These are phyloP conservation scores for Pelargonium citronellum DNA, from an alignment of 441 rosid species.

Conservation along the genomic window DNA sequence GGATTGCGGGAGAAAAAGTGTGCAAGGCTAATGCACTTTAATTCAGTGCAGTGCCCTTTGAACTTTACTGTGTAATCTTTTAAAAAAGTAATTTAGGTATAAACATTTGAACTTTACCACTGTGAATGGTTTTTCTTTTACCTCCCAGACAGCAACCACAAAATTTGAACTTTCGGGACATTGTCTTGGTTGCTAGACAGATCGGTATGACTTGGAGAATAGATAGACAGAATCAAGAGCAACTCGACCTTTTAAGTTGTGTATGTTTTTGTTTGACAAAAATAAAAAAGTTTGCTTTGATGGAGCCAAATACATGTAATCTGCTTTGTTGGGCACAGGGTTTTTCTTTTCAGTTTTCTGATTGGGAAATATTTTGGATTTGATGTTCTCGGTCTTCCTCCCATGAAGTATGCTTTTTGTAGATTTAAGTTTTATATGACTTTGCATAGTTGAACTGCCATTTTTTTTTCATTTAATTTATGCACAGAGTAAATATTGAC, in stretches of 20 bases:
- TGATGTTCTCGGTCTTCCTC: background rate
- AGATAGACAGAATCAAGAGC: background rate
- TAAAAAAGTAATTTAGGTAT: too few species aligned
- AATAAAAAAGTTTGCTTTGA: too few species aligned
- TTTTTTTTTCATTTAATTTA: background rate
- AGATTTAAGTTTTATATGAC: background rate
- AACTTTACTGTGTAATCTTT: background rate
- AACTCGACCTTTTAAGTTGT: background rate
- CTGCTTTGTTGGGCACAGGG: background rate
- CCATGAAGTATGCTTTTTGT: too few species aligned
- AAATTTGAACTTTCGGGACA: background rate
- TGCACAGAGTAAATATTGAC: background rate
- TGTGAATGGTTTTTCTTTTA: too few species aligned
- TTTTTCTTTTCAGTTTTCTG: background rate
- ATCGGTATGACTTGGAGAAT: background rate
- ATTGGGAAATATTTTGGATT: background rate
- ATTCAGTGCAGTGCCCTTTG: background rate
- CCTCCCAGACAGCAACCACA: background rate
- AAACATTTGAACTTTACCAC: too few species aligned
- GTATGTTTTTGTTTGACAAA: background rate
- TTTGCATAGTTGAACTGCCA: background rate
- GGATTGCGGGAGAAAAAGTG: too few species aligned
- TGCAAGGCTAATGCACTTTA: background rate
- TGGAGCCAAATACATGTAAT: too few species aligned
- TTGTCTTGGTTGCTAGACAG: background rate